phyloP scores from a whole-genome alignment of 352 stramenopile genomes.

The Phytophthora meadii region DNA sequence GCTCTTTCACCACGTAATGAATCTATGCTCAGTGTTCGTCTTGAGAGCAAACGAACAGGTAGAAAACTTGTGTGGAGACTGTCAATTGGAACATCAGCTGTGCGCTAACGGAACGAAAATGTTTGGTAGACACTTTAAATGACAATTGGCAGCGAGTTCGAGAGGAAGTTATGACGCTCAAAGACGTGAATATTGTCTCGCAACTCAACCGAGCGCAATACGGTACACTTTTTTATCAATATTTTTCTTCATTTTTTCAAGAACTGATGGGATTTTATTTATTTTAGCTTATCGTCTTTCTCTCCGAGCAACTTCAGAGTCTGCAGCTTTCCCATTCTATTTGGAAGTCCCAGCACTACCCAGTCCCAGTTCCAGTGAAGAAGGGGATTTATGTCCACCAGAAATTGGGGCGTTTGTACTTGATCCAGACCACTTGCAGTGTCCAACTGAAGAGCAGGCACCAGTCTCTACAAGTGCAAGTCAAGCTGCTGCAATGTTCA shows the following conservation, averaged over 20 bases:
- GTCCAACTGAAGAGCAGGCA: conserved; percentile 4
- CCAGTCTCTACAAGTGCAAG: conserved; percentile 14
- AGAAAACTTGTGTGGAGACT: not conserved
- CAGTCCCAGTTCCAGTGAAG: conserved; percentile 12
- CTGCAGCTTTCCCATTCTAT: conserved; percentile 27
- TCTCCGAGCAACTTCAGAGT: conserved; percentile 14
- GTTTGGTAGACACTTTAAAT: conserved; percentile 14
- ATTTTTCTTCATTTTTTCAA: too few species aligned
- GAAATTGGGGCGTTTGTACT: conserved; percentile 31
- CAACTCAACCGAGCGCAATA: conserved; percentile 28
- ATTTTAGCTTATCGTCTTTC: conserved; percentile 29
- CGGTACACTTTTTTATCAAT: conserved; percentile 10
- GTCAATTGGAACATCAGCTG: not conserved
- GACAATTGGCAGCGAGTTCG: conserved; percentile 24
- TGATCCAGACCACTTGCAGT: conserved; percentile 24
- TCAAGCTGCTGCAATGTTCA: conserved; percentile 32
- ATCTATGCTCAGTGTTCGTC: conserved; percentile 8
- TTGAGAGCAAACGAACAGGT: conserved; percentile 30
- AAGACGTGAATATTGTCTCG: conserved; percentile 28
- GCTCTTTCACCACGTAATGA: conserved; percentile 10
- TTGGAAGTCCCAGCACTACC: conserved; percentile 17
- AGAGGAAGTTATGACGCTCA: conserved; percentile 17
- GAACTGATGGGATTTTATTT: not conserved
- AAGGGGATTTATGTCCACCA: conserved; percentile 26
- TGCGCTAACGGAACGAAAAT: not conserved